Evolutionary conservation across 1,284 basidiomycete species (phyloP).

Genomic region (Sphagnurus paluster): DNA sequence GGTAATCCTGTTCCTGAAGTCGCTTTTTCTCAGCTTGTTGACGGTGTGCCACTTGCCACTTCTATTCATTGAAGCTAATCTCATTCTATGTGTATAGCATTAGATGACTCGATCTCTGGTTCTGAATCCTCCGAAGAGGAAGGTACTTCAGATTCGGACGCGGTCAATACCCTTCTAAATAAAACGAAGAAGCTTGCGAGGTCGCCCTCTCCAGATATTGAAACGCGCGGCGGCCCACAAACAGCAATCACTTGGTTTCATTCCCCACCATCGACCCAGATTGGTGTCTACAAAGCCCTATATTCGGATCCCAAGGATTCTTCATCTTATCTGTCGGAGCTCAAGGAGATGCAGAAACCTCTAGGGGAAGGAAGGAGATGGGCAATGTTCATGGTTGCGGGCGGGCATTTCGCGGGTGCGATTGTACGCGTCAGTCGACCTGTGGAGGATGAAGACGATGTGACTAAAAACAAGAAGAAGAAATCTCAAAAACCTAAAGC

Average conservation of each 20-base stretch:
- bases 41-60: constrained; percentile 49
- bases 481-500: constrained; percentile 56
- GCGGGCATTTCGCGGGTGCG: constrained; percentile 96
- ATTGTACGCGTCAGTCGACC: constrained; percentile 71
- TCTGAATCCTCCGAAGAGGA: constrained; percentile 73
- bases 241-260: constrained; percentile 91
- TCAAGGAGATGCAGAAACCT: constrained; percentile 68
- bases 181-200: constrained; percentile 51
- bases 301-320: constrained; percentile 53
- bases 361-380: constrained; percentile 74
- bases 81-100: constrained; percentile 48
- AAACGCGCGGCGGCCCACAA: constrained; percentile 48
- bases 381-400: constrained; percentile 95
- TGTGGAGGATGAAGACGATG: constrained; percentile 45
- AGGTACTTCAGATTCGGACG: constrained; percentile 58
- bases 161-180: constrained; percentile 68
- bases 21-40: constrained; percentile 76
- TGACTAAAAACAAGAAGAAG: constrained; percentile 49
- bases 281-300: constrained; percentile 84
- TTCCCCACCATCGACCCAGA: constrained; percentile 79
- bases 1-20: constrained; percentile 64
- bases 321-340: constrained; percentile 50
- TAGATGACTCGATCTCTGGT: constrained; percentile 89
- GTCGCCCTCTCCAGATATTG: constrained; percentile 47
- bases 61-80: background rate